Base-by-base conservation (phyloP, 2,329 filamentous ascomycete genomes). In the Hypoxylon sp. region DNA sequence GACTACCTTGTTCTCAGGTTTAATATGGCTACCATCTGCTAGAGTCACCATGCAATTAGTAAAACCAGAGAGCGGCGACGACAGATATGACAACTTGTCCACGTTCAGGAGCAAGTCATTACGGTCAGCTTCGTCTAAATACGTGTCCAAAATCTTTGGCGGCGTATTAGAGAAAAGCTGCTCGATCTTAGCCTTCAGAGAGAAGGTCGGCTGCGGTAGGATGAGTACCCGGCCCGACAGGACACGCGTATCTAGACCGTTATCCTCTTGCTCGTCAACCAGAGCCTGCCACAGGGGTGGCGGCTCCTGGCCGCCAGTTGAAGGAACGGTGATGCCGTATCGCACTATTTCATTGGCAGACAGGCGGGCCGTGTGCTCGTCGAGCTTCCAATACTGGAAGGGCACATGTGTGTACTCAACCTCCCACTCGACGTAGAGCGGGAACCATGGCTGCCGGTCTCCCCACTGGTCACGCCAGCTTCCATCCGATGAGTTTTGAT, bases 391-490 rank as follows among this genome's bases (percentile, higher is more conserved):
- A 3, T 73, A 57, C 0, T 76, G 65, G 35, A 74, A 79, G 0
- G 75, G 75, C 4, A 83, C 72, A 64, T 84, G 80, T 5, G 72
- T 77, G 63, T 84, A 85, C 53, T 80, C 76, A 0, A 72, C 78
- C 58, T 84, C 81, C 82, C 82, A 85, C 68, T 85, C 83, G 0
- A 79, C 55, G 27, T 78, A 85, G 0, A 63, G 44, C 1, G 60
- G 60, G 35, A 63, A 63, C 52, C 52, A 63, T 11, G 60, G 60
- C 17, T 84, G 81, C 0, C 65, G 70, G 29, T 75, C 56, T 1
- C 62, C 70, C 80, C 80, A 82, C 1, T 59, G 71, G 59, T 80
- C 79, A 2, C 79, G 67, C 74, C 71, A 63, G 17, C 53, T 47
- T 13, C 19, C 72, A 46, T 78, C 74, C 17, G 65, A 65, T 21